Conservation (phyloP, 352 stramenopile species). For the Phytophthora sojae region DNA sequence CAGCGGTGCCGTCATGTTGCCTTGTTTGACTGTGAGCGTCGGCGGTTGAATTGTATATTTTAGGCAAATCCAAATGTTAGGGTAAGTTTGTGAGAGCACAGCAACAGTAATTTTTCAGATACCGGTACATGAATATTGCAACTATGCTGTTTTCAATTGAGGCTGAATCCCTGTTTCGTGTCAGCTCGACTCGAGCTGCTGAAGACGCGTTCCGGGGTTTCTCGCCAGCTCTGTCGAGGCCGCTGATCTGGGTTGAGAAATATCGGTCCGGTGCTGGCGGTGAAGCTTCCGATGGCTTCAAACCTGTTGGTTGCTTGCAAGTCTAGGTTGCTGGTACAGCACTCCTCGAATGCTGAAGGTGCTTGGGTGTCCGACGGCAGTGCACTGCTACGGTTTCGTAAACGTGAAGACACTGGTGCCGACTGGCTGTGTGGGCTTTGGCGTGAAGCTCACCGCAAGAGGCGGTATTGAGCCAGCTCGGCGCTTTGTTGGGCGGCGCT, state of each 20-base stretch:
- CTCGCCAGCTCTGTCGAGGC: neutral
- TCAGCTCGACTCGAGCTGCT: neutral
- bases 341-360: constrained; percentile 22
- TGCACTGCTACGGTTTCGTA: neutral
- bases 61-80: neutral
- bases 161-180: neutral
- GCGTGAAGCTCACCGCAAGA: constrained; percentile 16
- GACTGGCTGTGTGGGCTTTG: neutral
- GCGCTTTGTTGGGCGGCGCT: constrained; percentile 34
- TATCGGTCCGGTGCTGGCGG: neutral
- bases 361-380: neutral
- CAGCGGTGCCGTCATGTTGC: neutral
- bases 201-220: neutral
- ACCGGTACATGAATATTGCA: too few relatives aligned
- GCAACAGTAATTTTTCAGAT: too few relatives aligned
- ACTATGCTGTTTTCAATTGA: too few relatives aligned
- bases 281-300: constrained; percentile 45
- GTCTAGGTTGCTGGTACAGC: constrained; percentile 12
- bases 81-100: neutral
- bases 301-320: constrained; percentile 19
- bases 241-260: neutral
- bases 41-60: neutral
- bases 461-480: constrained; percentile 27
- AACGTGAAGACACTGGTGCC: constrained; percentile 1
- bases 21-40: neutral